A percentile compares a stretch with the other conserved stretches of the same genome.
These are phyloP conservation scores for Pestalotiopsis fici DNA, from an alignment of 2,329 filamentous ascomycete species.

Conservation along the genomic window DNA sequence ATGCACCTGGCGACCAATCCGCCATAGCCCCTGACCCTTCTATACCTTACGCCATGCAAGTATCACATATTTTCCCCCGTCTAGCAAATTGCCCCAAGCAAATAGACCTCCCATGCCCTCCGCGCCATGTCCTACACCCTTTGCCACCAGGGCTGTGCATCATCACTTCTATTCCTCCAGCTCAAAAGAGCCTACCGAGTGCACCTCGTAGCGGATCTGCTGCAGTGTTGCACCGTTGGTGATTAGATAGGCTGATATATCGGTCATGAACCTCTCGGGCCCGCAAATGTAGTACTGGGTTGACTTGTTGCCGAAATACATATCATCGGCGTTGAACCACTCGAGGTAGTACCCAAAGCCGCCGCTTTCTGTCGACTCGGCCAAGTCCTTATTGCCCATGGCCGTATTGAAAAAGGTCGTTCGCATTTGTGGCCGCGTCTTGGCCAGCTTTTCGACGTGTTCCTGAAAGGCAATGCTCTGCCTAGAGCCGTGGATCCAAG, in stretches of 20 bases:
- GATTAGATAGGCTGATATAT: constrained; percentile 46
- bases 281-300: constrained; percentile 58
- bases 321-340: constrained; percentile 41
- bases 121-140: not conserved
- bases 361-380: constrained; percentile 44
- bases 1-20: not conserved
- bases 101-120: not conserved
- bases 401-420: constrained; percentile 53
- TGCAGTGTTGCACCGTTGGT: constrained; percentile 34
- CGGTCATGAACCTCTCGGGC: constrained; percentile 55
- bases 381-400: constrained; percentile 44
- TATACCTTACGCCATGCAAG: not conserved
- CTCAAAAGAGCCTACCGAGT: constrained; percentile 13
- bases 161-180: not conserved
- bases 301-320: constrained; percentile 44
- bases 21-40: not conserved
- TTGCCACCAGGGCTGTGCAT: not conserved
- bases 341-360: constrained; percentile 48
- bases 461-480: constrained; percentile 53
- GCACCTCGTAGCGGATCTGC: constrained; percentile 12
- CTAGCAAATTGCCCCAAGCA: not conserved
- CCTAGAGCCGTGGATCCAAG: constrained; percentile 61
- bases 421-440: constrained; percentile 33
- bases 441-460: constrained; percentile 47
- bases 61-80: not conserved